phyloP scores from a whole-genome alignment of 2,329 filamentous ascomycete genomes.

The Ilyonectria robusta region DNA sequence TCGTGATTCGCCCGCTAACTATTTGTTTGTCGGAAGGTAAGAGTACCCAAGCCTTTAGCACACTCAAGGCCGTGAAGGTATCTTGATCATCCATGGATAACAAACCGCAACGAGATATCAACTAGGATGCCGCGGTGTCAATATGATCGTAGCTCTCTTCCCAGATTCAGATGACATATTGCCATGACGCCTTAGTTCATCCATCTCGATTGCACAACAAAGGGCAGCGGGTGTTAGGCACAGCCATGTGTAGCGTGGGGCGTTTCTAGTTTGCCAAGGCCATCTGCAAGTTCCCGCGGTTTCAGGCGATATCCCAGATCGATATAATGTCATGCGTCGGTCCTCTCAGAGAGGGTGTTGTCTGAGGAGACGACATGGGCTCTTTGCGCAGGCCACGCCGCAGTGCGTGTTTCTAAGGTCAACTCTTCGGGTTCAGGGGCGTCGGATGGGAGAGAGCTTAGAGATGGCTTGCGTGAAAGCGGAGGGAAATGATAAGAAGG shows the following conservation, averaged over 20 bases:
- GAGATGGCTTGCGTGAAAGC: not conserved
- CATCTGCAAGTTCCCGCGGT: not conserved
- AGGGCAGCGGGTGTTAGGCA: not conserved
- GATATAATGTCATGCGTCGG: not conserved
- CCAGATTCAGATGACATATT: not conserved
- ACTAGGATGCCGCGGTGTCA: not conserved
- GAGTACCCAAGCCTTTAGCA: not conserved
- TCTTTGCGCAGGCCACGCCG: not conserved
- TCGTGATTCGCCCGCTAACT: not conserved
- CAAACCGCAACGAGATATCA: not conserved
- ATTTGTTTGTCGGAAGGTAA: conserved; percentile 2
- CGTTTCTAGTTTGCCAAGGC: not conserved
- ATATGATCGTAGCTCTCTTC: not conserved
- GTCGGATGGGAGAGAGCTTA: not conserved
- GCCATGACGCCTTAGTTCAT: not conserved
- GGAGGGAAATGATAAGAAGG: not conserved
- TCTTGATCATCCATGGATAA: too few species aligned
- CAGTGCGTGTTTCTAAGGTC: not conserved
- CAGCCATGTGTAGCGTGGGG: not conserved
- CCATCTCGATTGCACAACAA: not conserved
- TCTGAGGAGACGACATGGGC: not conserved
- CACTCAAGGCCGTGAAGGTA: not conserved
- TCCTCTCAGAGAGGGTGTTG: not conserved
- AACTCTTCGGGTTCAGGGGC: not conserved
- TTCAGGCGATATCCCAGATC: not conserved